Evolutionary conservation across 306 rosid species (phyloP).

Genomic region (Prosopis cineraria): DNA sequence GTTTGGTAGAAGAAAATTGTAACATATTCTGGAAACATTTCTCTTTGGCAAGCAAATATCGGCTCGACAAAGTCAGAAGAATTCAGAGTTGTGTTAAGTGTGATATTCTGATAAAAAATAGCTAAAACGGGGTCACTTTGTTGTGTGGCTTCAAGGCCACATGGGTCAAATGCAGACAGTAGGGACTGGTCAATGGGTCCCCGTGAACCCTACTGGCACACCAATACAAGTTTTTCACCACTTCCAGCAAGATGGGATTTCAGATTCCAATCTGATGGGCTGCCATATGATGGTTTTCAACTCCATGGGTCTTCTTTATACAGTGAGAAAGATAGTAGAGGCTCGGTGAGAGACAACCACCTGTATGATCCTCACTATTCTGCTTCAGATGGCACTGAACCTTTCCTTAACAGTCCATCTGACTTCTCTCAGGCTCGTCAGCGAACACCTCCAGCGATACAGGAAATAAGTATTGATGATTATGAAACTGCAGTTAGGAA

Average conservation of each 20-base stretch:
- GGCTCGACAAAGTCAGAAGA: slow-evolving; percentile 34
- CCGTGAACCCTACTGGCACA: slow-evolving; percentile 87
- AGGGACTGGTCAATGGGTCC: slow-evolving; percentile 95
- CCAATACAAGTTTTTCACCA: slow-evolving; percentile 85
- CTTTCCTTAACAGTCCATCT: slow-evolving; percentile 70
- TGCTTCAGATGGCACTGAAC: slow-evolving; percentile 77
- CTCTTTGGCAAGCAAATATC: background rate
- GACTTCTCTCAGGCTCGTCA: slow-evolving; percentile 65
- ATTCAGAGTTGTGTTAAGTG: slow-evolving; percentile 34
- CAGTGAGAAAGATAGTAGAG: slow-evolving; percentile 63
- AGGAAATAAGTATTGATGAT: slow-evolving; percentile 81
- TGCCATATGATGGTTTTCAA: slow-evolving; percentile 63
- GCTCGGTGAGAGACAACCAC: slow-evolving; percentile 77
- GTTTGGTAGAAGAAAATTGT: background rate
- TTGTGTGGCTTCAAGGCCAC: slow-evolving; percentile 99
- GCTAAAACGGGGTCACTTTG: slow-evolving; percentile 99
- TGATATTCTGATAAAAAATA: slow-evolving; percentile 54
- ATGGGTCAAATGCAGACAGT: slow-evolving; percentile 83
- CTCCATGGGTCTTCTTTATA: slow-evolving; percentile 68
- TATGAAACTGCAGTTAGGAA: slow-evolving; percentile 57
- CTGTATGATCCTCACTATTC: slow-evolving; percentile 71
- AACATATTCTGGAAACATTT: background rate
- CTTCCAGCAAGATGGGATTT: slow-evolving; percentile 87
- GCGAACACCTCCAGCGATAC: slow-evolving; percentile 77
- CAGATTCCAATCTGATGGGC: slow-evolving; percentile 72